Evolutionary conservation across 2,329 filamentous ascomycete genomes (phyloP).

Genomic region (Talaromyces amestolkiae): DNA sequence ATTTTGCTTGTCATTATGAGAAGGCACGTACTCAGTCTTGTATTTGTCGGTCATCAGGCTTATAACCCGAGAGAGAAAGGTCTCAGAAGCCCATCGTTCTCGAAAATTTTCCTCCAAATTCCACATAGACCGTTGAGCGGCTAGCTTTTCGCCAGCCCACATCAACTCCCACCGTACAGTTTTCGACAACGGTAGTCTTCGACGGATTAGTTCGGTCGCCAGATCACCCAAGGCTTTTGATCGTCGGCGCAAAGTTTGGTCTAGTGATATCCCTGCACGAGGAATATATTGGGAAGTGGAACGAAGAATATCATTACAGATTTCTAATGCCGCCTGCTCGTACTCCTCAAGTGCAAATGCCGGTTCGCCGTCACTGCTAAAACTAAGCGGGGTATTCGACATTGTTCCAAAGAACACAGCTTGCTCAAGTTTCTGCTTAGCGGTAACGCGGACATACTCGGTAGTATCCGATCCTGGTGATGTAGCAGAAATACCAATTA

Average conservation of each 20-base stretch:
- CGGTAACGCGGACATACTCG: constrained; percentile 61
- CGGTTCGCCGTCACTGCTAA: constrained; percentile 65
- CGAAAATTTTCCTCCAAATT: constrained; percentile 70
- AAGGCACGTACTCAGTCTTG: constrained; percentile 62
- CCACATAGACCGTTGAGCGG: constrained; percentile 77
- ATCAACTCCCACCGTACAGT: constrained; percentile 74
- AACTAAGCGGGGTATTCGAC: constrained; percentile 81
- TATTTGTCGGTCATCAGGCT: constrained; percentile 73
- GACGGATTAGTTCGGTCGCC: constrained; percentile 66
- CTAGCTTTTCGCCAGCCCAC: constrained; percentile 87
- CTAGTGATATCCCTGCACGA: constrained; percentile 69
- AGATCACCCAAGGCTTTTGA: constrained; percentile 72
- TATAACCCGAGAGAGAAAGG: constrained; percentile 71
- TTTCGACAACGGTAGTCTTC: constrained; percentile 62
- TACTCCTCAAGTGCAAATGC: constrained; percentile 69
- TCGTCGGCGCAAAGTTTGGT: constrained; percentile 73
- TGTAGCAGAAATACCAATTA: constrained; percentile 54
- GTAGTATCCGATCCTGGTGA: constrained; percentile 44
- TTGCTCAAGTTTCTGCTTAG: constrained; percentile 88
- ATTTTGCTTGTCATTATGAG: constrained; percentile 62
- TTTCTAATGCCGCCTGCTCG: constrained; percentile 69
- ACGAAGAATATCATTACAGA: constrained; percentile 78
- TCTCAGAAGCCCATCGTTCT: constrained; percentile 59
- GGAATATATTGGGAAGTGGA: constrained; percentile 75
- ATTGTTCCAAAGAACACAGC: constrained; percentile 87